Evolutionary conservation across 1,284 basidiomycete species (phyloP), one percentile per base, ranked within the genome.

Genomic region (Cryptococcus sp.): DNA sequence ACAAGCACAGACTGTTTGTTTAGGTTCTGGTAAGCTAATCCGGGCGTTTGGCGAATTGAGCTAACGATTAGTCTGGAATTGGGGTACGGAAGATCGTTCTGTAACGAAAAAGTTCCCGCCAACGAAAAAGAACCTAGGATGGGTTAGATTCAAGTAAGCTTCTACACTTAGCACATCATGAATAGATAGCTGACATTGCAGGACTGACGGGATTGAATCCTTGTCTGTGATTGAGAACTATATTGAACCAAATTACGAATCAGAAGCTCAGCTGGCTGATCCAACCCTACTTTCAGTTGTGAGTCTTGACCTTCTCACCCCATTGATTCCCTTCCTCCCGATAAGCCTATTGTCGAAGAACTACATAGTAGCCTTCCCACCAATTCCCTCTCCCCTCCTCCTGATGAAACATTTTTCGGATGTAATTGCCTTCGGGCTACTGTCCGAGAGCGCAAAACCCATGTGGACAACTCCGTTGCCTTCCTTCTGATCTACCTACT

Each of bases 121-220:
- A 3, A 66, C 64, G 0, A 48, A 58, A 2, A 57, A 55, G 18
- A 63, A 61, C 1, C 59, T 73, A 1, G 72, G 72, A 16, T 73
- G 72, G 72, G 77, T 87, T 84, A 75, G 93, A 89, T 77, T 89
- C 85, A 48, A 94, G 88, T 85, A 69, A 63, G 86, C 36, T 44
- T 4, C 7, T 32, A 7, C 16, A 28, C 41, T 49, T 21, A 44
- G 25, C 7, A n/a, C 11, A 25, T 39, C 25, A 18, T 39, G 19
- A 10, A 44, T 10, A 11, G 16, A 34, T 19, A 42, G 39, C 48
- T 57, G 41, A 57, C 39, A 28, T 4, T 28, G 0, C 51, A 73
- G 72, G 55, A 73, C 72, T 53, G 70, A 71, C 52, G 70, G 69
- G 2, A 73, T 73, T 50, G 69, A 72, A 25, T 68, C 70, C 7